Base-by-base conservation (phyloP, 1,284 basidiomycete genomes). In the Lentinus polychrous region DNA sequence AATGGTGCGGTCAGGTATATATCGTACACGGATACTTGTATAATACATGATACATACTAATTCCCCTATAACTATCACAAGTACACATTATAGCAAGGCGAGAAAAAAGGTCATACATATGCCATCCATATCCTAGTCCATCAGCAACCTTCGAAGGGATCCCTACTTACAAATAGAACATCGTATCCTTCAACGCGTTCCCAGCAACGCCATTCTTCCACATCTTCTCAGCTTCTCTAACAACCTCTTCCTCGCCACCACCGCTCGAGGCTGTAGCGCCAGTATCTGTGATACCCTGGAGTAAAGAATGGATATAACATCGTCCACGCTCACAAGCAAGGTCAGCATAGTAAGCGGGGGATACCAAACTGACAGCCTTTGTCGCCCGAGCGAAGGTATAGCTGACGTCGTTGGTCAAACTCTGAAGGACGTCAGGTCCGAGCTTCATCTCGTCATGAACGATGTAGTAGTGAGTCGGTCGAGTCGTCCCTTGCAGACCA, bases 381-480 rank as follows among this genome's bases (percentile, higher is more conserved):
- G 87, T 89, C 18, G 86, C 86, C 11, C 87, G 81, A 14, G 80
- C 80, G 58, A 85, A 90, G 72, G 85, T 76, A 63, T 86, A 88
- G 61, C 81, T 81, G 57, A 87, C 68, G 22, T 78, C 66, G 63
- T 86, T 68, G 2, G 73, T 76, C 47, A 76, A 59, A 5, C 63
- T 62, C 54, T 90, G 86, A 3, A 91, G 68, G 45, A 74, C 70
- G 60, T 91, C 84, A 1, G 83, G 76, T 1, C 66, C 71, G 66
- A 91, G 79, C 2, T 70, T 71, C 48, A 83, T 85, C 56, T 87
- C 81, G 60, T 88, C 81, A 57, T 86, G 78, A 8, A 90, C 76
- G 49, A 87, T 83, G 55, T 78, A 83, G 65, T 89, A 89, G 57
- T 89, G 86, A 0, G 86, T 88, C 1, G 86, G 84, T 3, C 75